Evolutionary conservation across 2,329 filamentous ascomycete genomes (phyloP), one percentile per base, ranked within the genome.

Genomic region (Xylariaceae sp.): DNA sequence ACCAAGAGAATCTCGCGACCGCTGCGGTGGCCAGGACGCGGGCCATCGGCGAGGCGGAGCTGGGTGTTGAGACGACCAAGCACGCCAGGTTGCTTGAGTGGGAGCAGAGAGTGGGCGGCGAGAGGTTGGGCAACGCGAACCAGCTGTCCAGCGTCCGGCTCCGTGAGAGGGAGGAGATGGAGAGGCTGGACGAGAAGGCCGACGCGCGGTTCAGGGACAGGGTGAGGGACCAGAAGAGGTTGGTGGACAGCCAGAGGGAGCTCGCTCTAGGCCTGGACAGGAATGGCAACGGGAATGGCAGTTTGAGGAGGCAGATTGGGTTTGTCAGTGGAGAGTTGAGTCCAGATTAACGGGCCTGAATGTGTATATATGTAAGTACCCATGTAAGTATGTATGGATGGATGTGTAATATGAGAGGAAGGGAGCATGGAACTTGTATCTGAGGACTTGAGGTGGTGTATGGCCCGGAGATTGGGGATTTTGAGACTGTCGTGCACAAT

Each of bases 281-380:
- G 23, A 57, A 60, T 5, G 57, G 57, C 11, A 57, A n/a, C n/a
- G n/a, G n/a, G n/a, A n/a, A n/a, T n/a, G n/a, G n/a, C n/a, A n/a
- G n/a, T n/a, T n/a, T 56, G 29, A 59, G 70, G 50, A 64, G 68
- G 45, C 71, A 75, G 61, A 71, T 77, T 60, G 74, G 74, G n/a
- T 78, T 67, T 47, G 65, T 78, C 21, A 69, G 69, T 31, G 66
- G 66, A 33, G 74, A 77, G 60, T 41, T 76, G 52, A 66, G 50
- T 0, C 46, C 44, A 12, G 50, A 53, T 42, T 52, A 35, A 28
- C n/a, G n/a, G n/a, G n/a, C n/a, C n/a, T n/a, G n/a, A n/a, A n/a
- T n/a, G n/a, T n/a, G n/a, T n/a, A n/a, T n/a, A n/a, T n/a, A n/a
- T n/a, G n/a, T n/a, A n/a, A n/a, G n/a, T n/a, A n/a, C n/a, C n/a